Base-by-base conservation (phyloP, 164 flowering plant genomes). In the Kingdonia uniflora region DNA sequence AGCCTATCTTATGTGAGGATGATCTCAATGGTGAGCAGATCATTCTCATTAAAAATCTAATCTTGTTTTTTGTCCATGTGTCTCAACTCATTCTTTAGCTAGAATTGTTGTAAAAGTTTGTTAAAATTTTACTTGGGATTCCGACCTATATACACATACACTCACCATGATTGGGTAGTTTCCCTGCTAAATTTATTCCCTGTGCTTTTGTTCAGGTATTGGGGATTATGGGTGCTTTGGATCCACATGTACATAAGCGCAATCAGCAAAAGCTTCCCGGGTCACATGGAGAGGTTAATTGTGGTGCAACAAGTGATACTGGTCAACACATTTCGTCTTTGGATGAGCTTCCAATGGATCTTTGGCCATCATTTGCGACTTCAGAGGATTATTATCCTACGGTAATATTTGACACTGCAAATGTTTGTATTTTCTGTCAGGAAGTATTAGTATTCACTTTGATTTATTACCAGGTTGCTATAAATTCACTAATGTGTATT, bases 211-310 rank as follows among this genome's bases (percentile, higher is more conserved):
- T 3, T 23, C 71, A 94, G 99, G 99, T 94, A 52, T 76, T 94
- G 58, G 99, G 99, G 10, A 94, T 94, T 55, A 85, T 94, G 82
- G 99, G 99, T 65, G 99, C 99, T 59, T 66, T 94, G 71, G 99
- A 94, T 76, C 97, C 99, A 51, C 95, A 89, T 68, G 77, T 59
- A 20, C 92, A 94, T 55, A 94, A 89, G 72, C 76, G 86, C 55
- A 94, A 86, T 67, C 99, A 86, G 49, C 82, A 58, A 63, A 73
- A 71, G 69, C 67, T 81, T 67, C 75, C 92, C 33, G 95, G 95
- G 43, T 66, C 85, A 26, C 95, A 82, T 69, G 96, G 89, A 35
- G 99, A 94, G 59, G 84, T 74, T 66, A 60, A 74, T 12, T 80
- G 80, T 29, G 35, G 35, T 61, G 70, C 86, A 21, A 75, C 87